These are phyloP conservation scores for Yamadazyma scolyti DNA, from an alignment of 805 yeast genomes.

Conservation along the genomic window DNA sequence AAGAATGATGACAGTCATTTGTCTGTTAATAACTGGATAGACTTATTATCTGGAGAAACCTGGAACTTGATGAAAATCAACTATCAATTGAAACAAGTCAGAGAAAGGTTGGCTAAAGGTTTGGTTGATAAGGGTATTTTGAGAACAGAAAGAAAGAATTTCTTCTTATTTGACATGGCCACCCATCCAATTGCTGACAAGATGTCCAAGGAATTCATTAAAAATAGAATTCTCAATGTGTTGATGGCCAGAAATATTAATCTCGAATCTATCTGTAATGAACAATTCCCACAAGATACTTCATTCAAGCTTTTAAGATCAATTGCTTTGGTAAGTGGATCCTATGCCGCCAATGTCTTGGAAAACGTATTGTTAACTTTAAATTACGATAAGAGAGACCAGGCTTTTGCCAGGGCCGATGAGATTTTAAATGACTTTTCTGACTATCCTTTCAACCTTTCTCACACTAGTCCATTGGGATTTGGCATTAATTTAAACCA, in stretches of 20 bases:
- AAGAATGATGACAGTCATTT: constrained; percentile 74
- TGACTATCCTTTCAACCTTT: constrained; percentile 73
- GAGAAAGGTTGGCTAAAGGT: constrained; percentile 95
- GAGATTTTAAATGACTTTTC: constrained; percentile 79
- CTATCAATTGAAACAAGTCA: constrained; percentile 94
- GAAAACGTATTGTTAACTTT: constrained; percentile 79
- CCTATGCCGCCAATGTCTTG: constrained; percentile 94
- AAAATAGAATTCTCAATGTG: constrained; percentile 64
- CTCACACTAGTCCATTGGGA: constrained; percentile 58
- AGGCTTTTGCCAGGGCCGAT: constrained; percentile 92
- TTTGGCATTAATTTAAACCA: constrained; percentile 66
- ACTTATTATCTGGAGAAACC: constrained; percentile 89
- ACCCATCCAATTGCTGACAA: constrained; percentile 94
- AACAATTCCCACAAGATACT: constrained; percentile 64
- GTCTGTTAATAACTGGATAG: constrained; percentile 89
- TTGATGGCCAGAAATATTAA: constrained; percentile 70
- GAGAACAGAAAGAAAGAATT: constrained; percentile 93
- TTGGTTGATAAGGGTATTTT: constrained; percentile 94
- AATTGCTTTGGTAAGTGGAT: constrained; percentile 77
- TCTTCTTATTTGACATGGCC: constrained; percentile 95
- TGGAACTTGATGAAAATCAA: constrained; percentile 95
- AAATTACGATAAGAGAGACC: constrained; percentile 84
- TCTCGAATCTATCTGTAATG: constrained; percentile 36
- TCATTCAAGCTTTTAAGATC: constrained; percentile 73
- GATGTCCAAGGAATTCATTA: constrained; percentile 76